Base-by-base conservation (phyloP, 2,329 filamentous ascomycete species). In the Nemania sp. region DNA sequence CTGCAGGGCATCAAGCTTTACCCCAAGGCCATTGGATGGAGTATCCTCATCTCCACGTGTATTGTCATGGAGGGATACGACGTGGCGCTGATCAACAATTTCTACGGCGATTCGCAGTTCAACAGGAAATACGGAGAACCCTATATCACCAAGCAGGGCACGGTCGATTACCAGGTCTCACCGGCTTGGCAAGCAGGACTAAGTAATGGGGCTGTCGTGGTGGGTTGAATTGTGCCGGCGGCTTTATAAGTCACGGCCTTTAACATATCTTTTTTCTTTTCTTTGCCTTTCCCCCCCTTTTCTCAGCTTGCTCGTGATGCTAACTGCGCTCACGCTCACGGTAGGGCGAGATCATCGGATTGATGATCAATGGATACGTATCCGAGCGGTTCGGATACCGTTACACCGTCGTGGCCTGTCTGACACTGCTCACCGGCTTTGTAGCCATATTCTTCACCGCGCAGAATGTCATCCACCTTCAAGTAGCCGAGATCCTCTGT, bases 31-130 rank as follows among this genome's bases (percentile, higher is more conserved):
- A 86, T 95, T 52, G 80, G 76, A 19, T 96, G 90, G 90, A 90
- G 86, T 64, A 66, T 96, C 45, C 76, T 95, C 54, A 92, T 96
- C 71, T 93, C 88, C n/a, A 93, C 90, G 0, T 92, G 89, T 69
- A 94, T 96, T 66, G 84, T 83, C 65, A 96, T 96, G 91, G 91
- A 96, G 72, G 91, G 90, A 28, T 95, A 92, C 74, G 90, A 96
- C 68, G 79, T 94, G 54, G 86, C 83, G 65, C 76, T 95, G 48
- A 83, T 94, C 64, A 90, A 87, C 75, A 92, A 92, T 72, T 91
- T 94, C 67, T 92, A 80, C 58, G 80, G 79, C 33, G 81, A 82
- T 50, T 74, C 77, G 4, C 77, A 81, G 62, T 85, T 84, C 70
- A 81, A 80, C 61, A 68, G 69, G 60, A 84, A 83, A 66, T 84